Evolutionary conservation across 2,329 filamentous ascomycete species (phyloP).

Genomic region (Aureobasidium sp.): DNA sequence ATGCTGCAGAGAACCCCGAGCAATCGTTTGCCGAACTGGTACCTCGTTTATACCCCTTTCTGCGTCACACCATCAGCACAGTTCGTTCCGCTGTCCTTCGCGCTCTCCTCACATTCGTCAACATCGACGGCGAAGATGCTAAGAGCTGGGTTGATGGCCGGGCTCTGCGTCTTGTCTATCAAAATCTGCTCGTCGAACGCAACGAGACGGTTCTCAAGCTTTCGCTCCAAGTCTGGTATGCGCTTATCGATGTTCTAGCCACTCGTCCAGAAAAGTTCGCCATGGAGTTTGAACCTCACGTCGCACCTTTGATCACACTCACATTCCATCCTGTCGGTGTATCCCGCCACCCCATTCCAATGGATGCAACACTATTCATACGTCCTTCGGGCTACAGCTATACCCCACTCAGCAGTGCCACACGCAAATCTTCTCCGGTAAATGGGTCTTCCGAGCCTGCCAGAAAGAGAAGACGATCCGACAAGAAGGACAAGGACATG

Average conservation of each 20-base stretch:
- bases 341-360: conserved; percentile 79
- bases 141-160: conserved; percentile 89
- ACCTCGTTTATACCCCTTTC: conserved; percentile 87
- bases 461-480: conserved; percentile 73
- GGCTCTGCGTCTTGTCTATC: conserved; percentile 80
- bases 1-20: conserved; percentile 71
- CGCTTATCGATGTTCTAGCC: conserved; percentile 61
- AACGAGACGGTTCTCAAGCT: conserved; percentile 73
- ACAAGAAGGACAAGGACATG: conserved; percentile 65
- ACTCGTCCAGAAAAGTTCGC: conserved; percentile 54
- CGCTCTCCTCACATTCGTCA: conserved; percentile 84
- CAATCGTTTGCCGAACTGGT: conserved; percentile 89
- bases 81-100: conserved; percentile 89
- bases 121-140: conserved; percentile 68
- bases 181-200: conserved; percentile 89
- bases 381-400: conserved; percentile 87
- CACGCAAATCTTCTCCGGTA: conserved; percentile 32
- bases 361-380: conserved; percentile 83
- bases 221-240: conserved; percentile 80
- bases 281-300: conserved; percentile 62
- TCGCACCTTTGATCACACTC: conserved; percentile 73
- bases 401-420: conserved; percentile 39
- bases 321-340: conserved; percentile 88
- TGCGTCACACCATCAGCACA: conserved; percentile 93
- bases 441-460: conserved; percentile 52